These are phyloP conservation scores for Ustilago xerochloae DNA, from an alignment of 1,284 basidiomycete genomes.

Conservation along the genomic window DNA sequence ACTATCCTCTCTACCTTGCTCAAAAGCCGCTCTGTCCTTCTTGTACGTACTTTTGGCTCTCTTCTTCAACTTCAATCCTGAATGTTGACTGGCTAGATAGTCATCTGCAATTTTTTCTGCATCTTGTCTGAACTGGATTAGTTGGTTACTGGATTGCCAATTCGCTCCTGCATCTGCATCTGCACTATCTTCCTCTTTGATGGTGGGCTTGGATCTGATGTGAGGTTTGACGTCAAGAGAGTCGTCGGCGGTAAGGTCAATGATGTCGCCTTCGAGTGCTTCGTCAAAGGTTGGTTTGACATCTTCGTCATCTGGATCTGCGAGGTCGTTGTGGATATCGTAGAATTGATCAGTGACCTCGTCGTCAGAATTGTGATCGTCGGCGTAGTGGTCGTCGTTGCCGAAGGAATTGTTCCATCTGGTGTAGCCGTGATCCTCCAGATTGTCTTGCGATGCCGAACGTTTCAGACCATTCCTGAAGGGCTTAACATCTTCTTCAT, in stretches of 20 bases:
- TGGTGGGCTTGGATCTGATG: slow-evolving; percentile 1
- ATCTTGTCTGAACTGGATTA: slow-evolving; percentile 47
- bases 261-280: slow-evolving; percentile 20
- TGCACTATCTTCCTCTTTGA: neutral
- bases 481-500: slow-evolving; percentile 34
- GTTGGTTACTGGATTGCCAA: slow-evolving; percentile 42
- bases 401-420: slow-evolving; percentile 6
- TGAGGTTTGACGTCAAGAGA: neutral
- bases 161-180: no score
- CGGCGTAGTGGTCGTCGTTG: neutral
- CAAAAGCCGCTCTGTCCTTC: slow-evolving; percentile 34
- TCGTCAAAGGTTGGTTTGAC: slow-evolving; percentile 32
- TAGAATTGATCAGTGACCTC: slow-evolving; percentile 21
- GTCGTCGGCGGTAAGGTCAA: slow-evolving; percentile 18
- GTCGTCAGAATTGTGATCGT: slow-evolving; percentile 14
- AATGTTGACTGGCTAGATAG: slow-evolving; percentile 33
- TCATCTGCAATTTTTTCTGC: slow-evolving; percentile 52
- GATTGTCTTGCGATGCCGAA: slow-evolving; percentile 15
- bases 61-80: slow-evolving; percentile 39
- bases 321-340: neutral
- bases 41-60: slow-evolving; percentile 27
- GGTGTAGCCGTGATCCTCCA: neutral
- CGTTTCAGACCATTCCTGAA: slow-evolving; percentile 22
- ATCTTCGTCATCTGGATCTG: neutral
- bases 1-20: slow-evolving; percentile 41